Evolutionary conservation across 2,329 filamentous ascomycete species (phyloP).

Genomic region (Dothistroma pini): DNA sequence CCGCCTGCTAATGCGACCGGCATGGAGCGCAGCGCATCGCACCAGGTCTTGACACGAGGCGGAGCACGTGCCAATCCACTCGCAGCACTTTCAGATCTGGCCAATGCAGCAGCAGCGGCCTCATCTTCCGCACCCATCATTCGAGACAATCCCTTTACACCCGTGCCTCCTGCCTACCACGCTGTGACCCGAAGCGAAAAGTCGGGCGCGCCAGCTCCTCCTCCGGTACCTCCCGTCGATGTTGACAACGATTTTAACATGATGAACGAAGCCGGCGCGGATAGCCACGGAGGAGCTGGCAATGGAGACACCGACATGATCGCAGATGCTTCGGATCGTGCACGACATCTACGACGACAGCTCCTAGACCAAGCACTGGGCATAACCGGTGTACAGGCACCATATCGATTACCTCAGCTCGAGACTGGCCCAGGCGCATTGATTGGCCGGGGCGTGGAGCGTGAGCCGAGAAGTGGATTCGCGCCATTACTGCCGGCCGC

Average conservation of each 20-base stretch:
- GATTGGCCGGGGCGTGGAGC: slow-evolving; percentile 34
- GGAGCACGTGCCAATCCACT: slow-evolving; percentile 46
- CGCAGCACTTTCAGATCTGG: slow-evolving; percentile 53
- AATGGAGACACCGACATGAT: slow-evolving; percentile 24
- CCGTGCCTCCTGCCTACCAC: slow-evolving; percentile 44
- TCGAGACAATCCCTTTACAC: slow-evolving; percentile 42
- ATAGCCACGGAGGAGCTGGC: slow-evolving; percentile 8
- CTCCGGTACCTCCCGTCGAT: slow-evolving; percentile 42
- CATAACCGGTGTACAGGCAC: slow-evolving; percentile 27
- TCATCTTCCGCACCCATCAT: slow-evolving; percentile 31
- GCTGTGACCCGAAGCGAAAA: slow-evolving; percentile 48
- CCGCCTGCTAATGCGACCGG: slow-evolving; percentile 38
- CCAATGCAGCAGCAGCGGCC: slow-evolving; percentile 39
- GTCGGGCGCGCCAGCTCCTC: slow-evolving; percentile 44
- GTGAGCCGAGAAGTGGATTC: slow-evolving; percentile 34
- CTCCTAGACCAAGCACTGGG: slow-evolving; percentile 36
- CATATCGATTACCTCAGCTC: slow-evolving; percentile 35
- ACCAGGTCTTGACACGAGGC: slow-evolving; percentile 54
- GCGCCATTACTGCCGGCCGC: slow-evolving; percentile 27
- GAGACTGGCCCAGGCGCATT: slow-evolving; percentile 35
- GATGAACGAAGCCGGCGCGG: slow-evolving; percentile 38
- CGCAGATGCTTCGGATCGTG: slow-evolving; percentile 20
- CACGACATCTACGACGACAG: slow-evolving; percentile 28
- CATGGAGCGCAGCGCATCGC: slow-evolving; percentile 59
- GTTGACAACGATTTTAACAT: slow-evolving; percentile 49